Conservation (phyloP, 2,329 filamentous ascomycete genomes). For the Monosporascus sp. region DNA sequence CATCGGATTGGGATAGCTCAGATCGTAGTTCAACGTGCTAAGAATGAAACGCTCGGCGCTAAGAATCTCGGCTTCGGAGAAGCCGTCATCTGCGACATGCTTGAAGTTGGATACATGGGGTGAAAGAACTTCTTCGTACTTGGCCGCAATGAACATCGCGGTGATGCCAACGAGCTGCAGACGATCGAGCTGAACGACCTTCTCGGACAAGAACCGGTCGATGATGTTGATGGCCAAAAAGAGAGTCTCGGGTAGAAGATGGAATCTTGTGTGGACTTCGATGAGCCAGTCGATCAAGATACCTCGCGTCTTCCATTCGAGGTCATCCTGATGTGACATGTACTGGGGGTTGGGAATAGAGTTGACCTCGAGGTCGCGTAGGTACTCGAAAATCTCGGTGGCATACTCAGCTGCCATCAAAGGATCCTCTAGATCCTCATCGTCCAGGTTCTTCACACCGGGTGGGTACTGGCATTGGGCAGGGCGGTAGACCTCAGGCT, state of each 20-base stretch:
- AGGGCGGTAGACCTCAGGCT: constrained; percentile 21
- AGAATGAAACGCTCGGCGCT: constrained; percentile 96
- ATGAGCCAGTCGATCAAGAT: constrained; percentile 98
- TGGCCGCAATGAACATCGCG: constrained; percentile 98
- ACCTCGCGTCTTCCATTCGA: constrained; percentile 98
- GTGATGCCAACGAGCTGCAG: constrained; percentile 96
- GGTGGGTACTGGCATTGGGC: constrained; percentile 26
- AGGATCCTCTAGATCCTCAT: constrained; percentile 86
- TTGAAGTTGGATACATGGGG: constrained; percentile 97
- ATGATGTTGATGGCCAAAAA: constrained; percentile 98
- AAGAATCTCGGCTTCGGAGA: constrained; percentile 89
- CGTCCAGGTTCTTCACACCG: constrained; percentile 64
- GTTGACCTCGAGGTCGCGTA: constrained; percentile 77
- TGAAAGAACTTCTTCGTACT: constrained; percentile 97
- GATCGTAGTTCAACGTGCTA: constrained; percentile 85
- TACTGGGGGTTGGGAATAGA: constrained; percentile 83
- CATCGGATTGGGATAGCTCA: constrained; percentile 99
- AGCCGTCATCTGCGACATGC: constrained; percentile 94
- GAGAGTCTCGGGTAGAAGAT: constrained; percentile 89
- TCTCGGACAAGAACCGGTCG: constrained; percentile 91
- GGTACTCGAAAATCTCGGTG: constrained; percentile 93
- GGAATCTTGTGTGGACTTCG: constrained; percentile 95
- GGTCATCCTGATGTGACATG: constrained; percentile 88
- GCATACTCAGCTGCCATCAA: constrained; percentile 98
- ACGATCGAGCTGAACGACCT: constrained; percentile 92